Conservation (phyloP, 768 basidiomycete genomes). For the Pulveroboletus frians region DNA sequence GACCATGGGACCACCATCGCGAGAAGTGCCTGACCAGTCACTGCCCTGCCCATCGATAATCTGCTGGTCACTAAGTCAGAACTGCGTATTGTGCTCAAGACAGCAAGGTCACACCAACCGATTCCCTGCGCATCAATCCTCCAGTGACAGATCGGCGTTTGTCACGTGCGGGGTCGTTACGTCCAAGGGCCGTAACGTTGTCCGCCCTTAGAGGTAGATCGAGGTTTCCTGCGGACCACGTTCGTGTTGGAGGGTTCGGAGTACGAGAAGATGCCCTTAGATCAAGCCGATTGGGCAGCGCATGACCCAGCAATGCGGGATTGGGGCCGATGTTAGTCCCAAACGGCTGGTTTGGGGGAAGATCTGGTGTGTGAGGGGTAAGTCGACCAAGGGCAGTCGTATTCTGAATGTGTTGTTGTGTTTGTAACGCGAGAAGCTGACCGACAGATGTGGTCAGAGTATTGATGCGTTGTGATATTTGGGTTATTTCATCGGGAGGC, state of each 20-base stretch:
- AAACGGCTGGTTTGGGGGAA: slow-evolving; percentile 41
- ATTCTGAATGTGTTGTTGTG: slow-evolving; percentile 60
- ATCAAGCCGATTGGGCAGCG: slow-evolving; percentile 62
- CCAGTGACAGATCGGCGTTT: slow-evolving; percentile 71
- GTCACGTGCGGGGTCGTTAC: slow-evolving; percentile 44
- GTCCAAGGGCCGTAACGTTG: slow-evolving; percentile 33
- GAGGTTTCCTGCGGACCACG: slow-evolving; percentile 79
- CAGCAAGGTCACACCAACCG: slow-evolving; percentile 53
- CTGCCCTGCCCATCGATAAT: slow-evolving; percentile 52
- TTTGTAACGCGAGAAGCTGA: slow-evolving; percentile 76
- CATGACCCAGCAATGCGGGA: slow-evolving; percentile 48
- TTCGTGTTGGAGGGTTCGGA: slow-evolving; percentile 68
- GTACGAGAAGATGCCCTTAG: slow-evolving; percentile 52
- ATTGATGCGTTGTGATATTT: slow-evolving; percentile 74
- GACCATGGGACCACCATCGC: slow-evolving; percentile 74
- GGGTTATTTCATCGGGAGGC: slow-evolving; percentile 64
- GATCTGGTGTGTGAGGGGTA: slow-evolving; percentile 35
- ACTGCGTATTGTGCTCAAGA: slow-evolving; percentile 5
- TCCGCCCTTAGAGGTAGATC: slow-evolving; percentile 64
- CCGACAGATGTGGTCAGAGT: slow-evolving; percentile 81
- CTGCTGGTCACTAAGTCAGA: slow-evolving; percentile 33
- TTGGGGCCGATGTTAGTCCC: slow-evolving; percentile 36
- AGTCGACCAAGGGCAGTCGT: slow-evolving; percentile 32
- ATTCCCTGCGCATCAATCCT: slow-evolving; percentile 67
- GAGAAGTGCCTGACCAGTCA: slow-evolving; percentile 49